A percentile compares a stretch with the other conserved stretches of the same genome.
These are phyloP conservation scores for Glaciozyma martinii DNA, from an alignment of 768 basidiomycete species.

Conservation along the genomic window DNA sequence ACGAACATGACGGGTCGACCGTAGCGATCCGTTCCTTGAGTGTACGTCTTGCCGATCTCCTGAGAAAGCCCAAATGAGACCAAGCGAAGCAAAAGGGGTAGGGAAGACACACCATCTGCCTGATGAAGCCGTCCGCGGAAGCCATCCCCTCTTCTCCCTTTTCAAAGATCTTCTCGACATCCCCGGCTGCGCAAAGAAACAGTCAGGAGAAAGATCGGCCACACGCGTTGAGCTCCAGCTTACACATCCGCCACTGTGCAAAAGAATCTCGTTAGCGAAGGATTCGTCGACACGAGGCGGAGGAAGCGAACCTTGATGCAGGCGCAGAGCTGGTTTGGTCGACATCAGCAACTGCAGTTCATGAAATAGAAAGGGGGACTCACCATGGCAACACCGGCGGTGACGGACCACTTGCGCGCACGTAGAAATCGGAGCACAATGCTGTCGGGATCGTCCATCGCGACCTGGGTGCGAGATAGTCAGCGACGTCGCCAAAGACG, in stretches of 20 bases:
- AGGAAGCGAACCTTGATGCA: constrained; percentile 17
- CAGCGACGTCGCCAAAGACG: not conserved
- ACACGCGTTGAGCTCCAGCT: too few relatives aligned
- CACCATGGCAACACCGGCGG: constrained; percentile 32
- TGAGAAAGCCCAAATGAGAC: too few relatives aligned
- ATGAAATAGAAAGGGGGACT: not conserved
- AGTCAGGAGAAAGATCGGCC: not conserved
- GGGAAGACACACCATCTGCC: constrained; percentile 20
- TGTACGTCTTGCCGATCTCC: constrained; percentile 29
- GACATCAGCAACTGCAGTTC: not conserved
- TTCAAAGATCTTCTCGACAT: constrained; percentile 31
- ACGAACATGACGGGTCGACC: constrained; percentile 31
- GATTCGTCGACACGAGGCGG: too few relatives aligned
- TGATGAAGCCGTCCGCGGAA: constrained; percentile 28
- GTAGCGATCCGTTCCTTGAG: constrained; percentile 28
- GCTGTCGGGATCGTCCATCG: constrained; percentile 30
- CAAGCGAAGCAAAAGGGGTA: too few relatives aligned
- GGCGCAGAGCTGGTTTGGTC: constrained; percentile 10
- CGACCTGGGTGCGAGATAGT: not conserved
- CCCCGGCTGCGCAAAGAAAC: not conserved
- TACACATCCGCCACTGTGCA: constrained; percentile 31
- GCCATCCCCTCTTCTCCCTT: constrained; percentile 32
- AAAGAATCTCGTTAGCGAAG: too few relatives aligned
- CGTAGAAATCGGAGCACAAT: constrained; percentile 31
- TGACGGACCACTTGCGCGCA: constrained; percentile 32